Conservation (phyloP, 2,329 filamentous ascomycete genomes). For the Pseudogymnoascus sp. region DNA sequence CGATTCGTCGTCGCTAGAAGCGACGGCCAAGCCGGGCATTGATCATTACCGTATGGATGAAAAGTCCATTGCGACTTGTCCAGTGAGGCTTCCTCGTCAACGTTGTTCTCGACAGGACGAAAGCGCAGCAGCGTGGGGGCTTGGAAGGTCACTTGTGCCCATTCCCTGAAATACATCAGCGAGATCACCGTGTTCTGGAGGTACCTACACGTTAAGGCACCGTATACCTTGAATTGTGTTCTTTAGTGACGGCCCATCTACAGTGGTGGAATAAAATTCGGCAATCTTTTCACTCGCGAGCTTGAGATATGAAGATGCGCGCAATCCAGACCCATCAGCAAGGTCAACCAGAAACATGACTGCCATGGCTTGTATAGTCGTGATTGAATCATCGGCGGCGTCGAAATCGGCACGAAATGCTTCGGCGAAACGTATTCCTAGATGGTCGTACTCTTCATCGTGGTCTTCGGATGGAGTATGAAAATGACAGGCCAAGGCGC, state of each 20-base stretch:
- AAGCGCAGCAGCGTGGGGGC: conserved; percentile 16
- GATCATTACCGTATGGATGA: conserved; percentile 20
- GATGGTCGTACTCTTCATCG: conserved; percentile 19
- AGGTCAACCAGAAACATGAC: conserved; percentile 28
- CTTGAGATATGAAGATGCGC: conserved; percentile 23
- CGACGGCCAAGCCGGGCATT: conserved; percentile 18
- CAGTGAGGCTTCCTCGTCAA: conserved; percentile 13
- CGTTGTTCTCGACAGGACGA: conserved; percentile 11
- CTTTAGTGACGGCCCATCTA: conserved; percentile 22
- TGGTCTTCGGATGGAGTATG: conserved; percentile 19
- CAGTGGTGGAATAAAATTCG: neutral
- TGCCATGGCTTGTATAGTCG: conserved; percentile 26
- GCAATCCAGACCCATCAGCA: conserved; percentile 18
- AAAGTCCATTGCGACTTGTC: conserved; percentile 24
- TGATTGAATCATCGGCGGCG: conserved; percentile 20
- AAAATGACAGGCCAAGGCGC: conserved; percentile 29
- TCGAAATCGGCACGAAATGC: conserved; percentile 21
- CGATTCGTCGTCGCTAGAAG: conserved; percentile 26
- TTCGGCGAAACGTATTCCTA: conserved; percentile 24
- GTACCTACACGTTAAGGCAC: conserved; percentile 28
- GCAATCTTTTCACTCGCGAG: conserved; percentile 21
- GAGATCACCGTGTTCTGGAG: neutral
- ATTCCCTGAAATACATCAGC: conserved; percentile 27
- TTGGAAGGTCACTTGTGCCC: conserved; percentile 29
- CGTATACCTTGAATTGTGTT: conserved; percentile 26